Evolutionary conservation across 495 filamentous ascomycete genomes (phyloP), one percentile per base, ranked within the genome.

Genomic region (Lophiotrema nucula): DNA sequence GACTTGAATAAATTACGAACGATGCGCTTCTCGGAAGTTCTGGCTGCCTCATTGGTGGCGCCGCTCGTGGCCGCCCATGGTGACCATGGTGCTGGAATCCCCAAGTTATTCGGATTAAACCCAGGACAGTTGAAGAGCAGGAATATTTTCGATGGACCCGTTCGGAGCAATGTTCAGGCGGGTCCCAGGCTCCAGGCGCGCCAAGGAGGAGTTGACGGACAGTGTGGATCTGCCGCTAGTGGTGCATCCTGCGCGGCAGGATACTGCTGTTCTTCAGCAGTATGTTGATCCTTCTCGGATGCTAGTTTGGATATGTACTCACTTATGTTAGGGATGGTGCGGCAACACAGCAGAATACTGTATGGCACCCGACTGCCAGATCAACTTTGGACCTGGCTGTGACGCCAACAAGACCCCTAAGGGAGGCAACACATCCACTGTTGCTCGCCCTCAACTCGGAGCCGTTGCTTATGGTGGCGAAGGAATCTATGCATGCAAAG

Each of bases 391-490:
- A 13, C 64, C 76, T 24, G 74, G 59, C 18, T 91, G 88, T 64
- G 88, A 92, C 70, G 83, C 81, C 25, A 84, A 87, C 69, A 72
- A 79, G 48, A 77, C 77, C 18, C 88, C 88, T 2, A 65, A 70
- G 4, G 88, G 88, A 10, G 69, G 70, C 3, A 80, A 83, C 21
- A 90, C 87, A 0, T 76, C 77, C 1, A 65, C 70, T 1, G 77
- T 89, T 62, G 60, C 79, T 41, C 81, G 87, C 13, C 76, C 83
- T 33, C 78, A 83, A 16, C 6, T 83, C 15, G 86, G 75, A 84
- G 2, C 74, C 73, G 15, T 66, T 82, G 78, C 13, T 6, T 56
- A 56, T 39, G 58, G 58, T 44, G 83, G 82, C 15, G 69, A 70
- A 2, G 80, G 80, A 3, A 83, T 93, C 51, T 86, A 85, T 35